These are phyloP conservation scores for Pleurotus salmoneostramineus DNA, from an alignment of 768 basidiomycete species.

Conservation along the genomic window DNA sequence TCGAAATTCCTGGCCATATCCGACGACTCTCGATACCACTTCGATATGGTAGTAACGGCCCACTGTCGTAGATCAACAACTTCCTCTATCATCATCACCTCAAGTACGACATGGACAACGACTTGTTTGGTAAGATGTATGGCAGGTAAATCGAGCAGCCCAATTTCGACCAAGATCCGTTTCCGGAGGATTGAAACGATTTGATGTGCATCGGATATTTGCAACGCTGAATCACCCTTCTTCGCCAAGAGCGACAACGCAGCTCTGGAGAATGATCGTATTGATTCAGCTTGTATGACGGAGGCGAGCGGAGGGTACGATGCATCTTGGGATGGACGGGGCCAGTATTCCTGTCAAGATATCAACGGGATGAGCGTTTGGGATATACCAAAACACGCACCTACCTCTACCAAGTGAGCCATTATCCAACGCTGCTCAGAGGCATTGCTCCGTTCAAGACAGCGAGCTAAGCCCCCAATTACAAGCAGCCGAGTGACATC, in stretches of 20 bases:
- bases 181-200: constrained; percentile 24
- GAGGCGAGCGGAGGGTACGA: constrained; percentile 40
- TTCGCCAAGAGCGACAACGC: constrained; percentile 23
- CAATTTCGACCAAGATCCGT: constrained; percentile 38
- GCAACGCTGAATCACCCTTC: constrained; percentile 11
- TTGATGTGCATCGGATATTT: constrained; percentile 9
- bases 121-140: constrained; percentile 30
- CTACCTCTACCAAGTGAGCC: constrained; percentile 46
- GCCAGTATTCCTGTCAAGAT: constrained; percentile 47
- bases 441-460: constrained; percentile 45
- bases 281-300: constrained; percentile 43
- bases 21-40: constrained; percentile 35
- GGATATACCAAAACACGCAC: constrained; percentile 6
- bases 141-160: constrained; percentile 26
- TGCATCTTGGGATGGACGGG: constrained; percentile 22
- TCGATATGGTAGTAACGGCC: constrained; percentile 23
- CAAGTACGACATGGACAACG: constrained; percentile 40
- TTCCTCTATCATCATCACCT: constrained; percentile 27
- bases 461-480: constrained; percentile 44
- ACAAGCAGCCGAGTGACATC: constrained; percentile 34
- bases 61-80: constrained; percentile 23
- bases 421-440: constrained; percentile 48
- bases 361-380: neutral
- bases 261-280: constrained; percentile 34
- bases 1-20: constrained; percentile 43